Conservation (phyloP, 108 stramenopile species). For the Epithemia pelagica region DNA sequence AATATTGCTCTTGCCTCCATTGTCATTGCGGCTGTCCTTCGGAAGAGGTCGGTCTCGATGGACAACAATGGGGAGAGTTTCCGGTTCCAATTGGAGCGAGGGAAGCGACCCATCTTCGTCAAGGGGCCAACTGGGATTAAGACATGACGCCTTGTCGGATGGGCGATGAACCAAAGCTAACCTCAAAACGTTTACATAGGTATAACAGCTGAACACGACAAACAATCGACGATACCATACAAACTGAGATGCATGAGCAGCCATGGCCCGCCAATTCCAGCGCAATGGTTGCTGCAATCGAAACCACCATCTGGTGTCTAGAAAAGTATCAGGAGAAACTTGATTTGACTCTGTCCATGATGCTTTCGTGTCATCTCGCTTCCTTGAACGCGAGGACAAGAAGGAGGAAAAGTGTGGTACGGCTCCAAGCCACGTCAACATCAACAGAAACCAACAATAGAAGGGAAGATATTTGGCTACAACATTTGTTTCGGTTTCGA, state of each 20-base stretch:
- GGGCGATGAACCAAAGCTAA: too few species aligned
- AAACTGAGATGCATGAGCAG: slow-evolving; percentile 71
- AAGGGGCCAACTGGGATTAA: too few species aligned
- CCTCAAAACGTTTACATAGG: slow-evolving; percentile 53
- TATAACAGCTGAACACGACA: slow-evolving; percentile 75
- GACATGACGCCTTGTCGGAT: too few species aligned
- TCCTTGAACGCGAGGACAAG: neutral
- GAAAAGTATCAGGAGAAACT: too few species aligned
- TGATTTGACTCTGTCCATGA: neutral
- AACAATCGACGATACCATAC: slow-evolving; percentile 85
- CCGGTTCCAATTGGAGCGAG: too few species aligned
- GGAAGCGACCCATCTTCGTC: too few species aligned
- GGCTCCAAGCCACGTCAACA: slow-evolving; percentile 20
- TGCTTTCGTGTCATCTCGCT: neutral
- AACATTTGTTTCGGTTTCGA: slow-evolving; percentile 37
- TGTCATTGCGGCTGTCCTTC: too few species aligned
- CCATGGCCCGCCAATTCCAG: slow-evolving; percentile 69
- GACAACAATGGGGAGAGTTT: too few species aligned
- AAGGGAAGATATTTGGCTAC: slow-evolving; percentile 41
- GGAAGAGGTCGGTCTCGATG: too few species aligned
- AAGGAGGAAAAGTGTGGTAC: neutral
- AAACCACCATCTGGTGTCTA: neutral
- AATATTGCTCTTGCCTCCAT: too few species aligned
- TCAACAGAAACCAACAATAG: slow-evolving; percentile 28
- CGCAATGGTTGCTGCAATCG: slow-evolving; percentile 30